Percentiles rank a stretch among this genome's conserved stretches.
Evolutionary conservation across 2,329 filamentous ascomycete genomes (phyloP).

Genomic region (Talaromyces marneffei): DNA sequence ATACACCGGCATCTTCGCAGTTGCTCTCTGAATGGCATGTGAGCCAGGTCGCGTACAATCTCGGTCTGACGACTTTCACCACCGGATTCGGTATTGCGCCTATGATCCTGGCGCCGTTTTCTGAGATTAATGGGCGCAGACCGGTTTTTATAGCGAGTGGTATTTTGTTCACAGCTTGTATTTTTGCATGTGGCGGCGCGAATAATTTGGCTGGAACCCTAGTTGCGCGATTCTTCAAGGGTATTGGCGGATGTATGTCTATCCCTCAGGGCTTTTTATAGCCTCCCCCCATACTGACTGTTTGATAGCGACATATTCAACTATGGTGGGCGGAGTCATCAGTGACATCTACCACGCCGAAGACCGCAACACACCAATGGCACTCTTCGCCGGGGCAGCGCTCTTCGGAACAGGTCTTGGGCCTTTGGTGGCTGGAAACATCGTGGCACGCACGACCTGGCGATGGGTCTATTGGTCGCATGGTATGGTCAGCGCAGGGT

Average conservation of each 20-base stretch:
- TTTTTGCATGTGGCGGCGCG: conserved; percentile 68
- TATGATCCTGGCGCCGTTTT: conserved; percentile 78
- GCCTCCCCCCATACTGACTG: neutral
- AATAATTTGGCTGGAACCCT: conserved; percentile 66
- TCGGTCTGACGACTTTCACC: conserved; percentile 78
- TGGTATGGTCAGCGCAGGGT: conserved; percentile 59
- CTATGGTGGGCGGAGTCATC: conserved; percentile 88
- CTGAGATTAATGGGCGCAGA: conserved; percentile 79
- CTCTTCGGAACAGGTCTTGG: conserved; percentile 53
- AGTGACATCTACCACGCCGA: conserved; percentile 76
- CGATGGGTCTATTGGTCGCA: conserved; percentile 50
- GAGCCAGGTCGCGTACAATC: conserved; percentile 59
- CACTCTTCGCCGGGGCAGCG: conserved; percentile 73
- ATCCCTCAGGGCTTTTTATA: conserved; percentile 14
- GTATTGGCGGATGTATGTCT: conserved; percentile 64
- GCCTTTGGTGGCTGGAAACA: conserved; percentile 23
- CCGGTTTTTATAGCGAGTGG: conserved; percentile 75
- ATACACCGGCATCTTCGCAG: conserved; percentile 62
- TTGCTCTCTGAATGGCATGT: conserved; percentile 63
- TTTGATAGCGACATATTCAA: conserved; percentile 61
- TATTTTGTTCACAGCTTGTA: conserved; percentile 62
- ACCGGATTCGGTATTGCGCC: conserved; percentile 74
- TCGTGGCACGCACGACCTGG: conserved; percentile 22
- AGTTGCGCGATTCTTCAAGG: conserved; percentile 67
- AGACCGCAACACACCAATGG: conserved; percentile 83